phyloP scores from a whole-genome alignment of 305 asterid genomes.

The Rubia tinctorum region DNA sequence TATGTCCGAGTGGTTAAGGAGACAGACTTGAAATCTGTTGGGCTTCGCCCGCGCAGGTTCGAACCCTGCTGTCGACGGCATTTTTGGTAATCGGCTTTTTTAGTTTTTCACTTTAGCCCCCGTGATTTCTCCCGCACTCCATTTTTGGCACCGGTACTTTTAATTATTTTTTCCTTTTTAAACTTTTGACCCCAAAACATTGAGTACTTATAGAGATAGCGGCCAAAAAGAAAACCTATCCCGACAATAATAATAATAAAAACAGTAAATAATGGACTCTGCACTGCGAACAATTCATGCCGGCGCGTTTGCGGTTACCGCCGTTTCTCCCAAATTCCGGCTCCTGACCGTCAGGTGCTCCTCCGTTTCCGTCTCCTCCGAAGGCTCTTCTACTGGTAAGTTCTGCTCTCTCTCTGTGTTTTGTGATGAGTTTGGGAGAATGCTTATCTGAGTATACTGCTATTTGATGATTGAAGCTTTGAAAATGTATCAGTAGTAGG shows the following conservation, averaged over 20 bases:
- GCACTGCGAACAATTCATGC: constrained; percentile 26
- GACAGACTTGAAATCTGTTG: constrained; percentile 97
- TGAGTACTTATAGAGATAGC: no score
- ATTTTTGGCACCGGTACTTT: no score
- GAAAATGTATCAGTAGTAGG: background rate
- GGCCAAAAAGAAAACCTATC: background rate
- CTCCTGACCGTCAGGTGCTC: constrained; percentile 50
- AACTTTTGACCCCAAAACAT: no score
- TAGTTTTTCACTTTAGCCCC: no score
- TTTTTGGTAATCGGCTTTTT: no score
- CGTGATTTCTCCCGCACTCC: no score
- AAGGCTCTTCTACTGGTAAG: constrained; percentile 33
- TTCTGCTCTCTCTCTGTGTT: background rate
- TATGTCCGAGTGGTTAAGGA: constrained; percentile 99
- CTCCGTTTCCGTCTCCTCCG: constrained; percentile 36
- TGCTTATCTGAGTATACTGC: background rate
- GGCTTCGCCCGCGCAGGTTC: constrained; percentile 98
- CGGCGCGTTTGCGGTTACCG: constrained; percentile 7
- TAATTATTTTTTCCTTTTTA: no score
- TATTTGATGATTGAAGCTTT: background rate
- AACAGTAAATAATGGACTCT: constrained; percentile 34
- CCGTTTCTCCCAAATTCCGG: constrained; percentile 25
- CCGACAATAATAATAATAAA: background rate
- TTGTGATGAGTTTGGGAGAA: background rate
- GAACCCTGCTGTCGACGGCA: constrained; percentile 96